These are phyloP conservation scores for Agastache rugosa DNA, from an alignment of 257 asterid genomes.

Conservation along the genomic window DNA sequence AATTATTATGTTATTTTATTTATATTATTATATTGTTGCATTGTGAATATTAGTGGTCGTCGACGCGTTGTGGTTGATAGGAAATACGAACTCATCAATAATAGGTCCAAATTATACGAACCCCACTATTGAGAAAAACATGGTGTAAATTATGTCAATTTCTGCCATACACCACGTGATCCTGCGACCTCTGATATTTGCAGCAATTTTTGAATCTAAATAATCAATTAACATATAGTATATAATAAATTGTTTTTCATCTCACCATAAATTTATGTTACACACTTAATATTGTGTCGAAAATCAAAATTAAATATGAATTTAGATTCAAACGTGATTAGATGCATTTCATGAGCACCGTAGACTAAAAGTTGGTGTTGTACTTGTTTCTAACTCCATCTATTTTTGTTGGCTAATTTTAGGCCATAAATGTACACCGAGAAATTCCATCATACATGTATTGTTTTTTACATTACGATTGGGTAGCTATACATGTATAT, in stretches of 20 bases:
- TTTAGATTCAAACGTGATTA: neutral
- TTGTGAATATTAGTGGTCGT: slow-evolving; percentile 21
- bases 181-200: slow-evolving; percentile 10
- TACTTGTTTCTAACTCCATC: neutral
- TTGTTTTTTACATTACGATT: no score
- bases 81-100: neutral
- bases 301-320: no score
- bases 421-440: neutral
- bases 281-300: no score
- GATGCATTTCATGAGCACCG: neutral
- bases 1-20: neutral
- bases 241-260: neutral
- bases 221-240: neutral
- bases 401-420: neutral
- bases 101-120: slow-evolving; percentile 28
- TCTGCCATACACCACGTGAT: slow-evolving; percentile 44
- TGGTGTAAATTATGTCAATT: slow-evolving; percentile 30
- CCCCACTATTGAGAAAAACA: slow-evolving; percentile 30
- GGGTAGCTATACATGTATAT: no score
- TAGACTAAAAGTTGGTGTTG: neutral
- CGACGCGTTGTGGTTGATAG: neutral
- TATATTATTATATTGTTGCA: neutral
- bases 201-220: slow-evolving; percentile 5
- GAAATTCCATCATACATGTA: no score
- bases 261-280: neutral